A percentile compares a stretch with the other conserved stretches of the same genome.
phyloP scores from a whole-genome alignment of 352 stramenopile genomes.

The Phytophthora tubulina region DNA sequence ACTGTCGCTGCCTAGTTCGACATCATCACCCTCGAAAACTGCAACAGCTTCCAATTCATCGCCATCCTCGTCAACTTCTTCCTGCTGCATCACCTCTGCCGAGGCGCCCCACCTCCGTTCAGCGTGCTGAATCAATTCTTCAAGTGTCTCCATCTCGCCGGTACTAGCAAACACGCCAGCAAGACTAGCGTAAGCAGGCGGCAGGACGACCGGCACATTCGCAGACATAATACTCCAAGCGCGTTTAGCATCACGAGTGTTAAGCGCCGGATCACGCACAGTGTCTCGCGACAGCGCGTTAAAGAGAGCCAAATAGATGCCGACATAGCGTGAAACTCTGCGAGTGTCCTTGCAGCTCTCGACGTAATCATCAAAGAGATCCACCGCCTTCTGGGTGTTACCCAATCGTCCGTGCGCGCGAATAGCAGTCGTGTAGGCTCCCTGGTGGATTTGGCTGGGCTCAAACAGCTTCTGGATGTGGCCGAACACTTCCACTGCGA shows the following conservation, averaged over 20 bases:
- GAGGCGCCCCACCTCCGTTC: conserved; percentile 48
- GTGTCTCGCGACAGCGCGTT: conserved; percentile 84
- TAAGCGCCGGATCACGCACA: conserved; percentile 66
- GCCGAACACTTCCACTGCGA: conserved; percentile 74
- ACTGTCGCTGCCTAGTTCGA: conserved; percentile 37
- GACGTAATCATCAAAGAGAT: conserved; percentile 79
- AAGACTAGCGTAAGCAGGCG: conserved; percentile 85
- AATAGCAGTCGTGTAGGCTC: conserved; percentile 74
- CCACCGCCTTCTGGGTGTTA: conserved; percentile 66
- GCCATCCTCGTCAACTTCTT: conserved; percentile 43
- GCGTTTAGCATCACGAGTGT: conserved; percentile 76
- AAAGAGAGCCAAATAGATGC: conserved; percentile 82
- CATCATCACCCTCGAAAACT: conserved; percentile 39
- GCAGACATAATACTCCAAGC: conserved; percentile 81
- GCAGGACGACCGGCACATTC: conserved; percentile 70
- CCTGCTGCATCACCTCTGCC: conserved; percentile 33
- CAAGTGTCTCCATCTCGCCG: conserved; percentile 74
- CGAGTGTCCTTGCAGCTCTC: conserved; percentile 46
- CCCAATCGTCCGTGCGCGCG: conserved; percentile 75
- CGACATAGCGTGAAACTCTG: conserved; percentile 50
- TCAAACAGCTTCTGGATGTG: conserved; percentile 63
- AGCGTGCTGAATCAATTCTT: conserved; percentile 70
- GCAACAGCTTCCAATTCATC: conserved; percentile 39
- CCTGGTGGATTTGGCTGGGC: conserved; percentile 55
- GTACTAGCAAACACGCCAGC: conserved; percentile 82